These are phyloP conservation scores for Globisporangium polare DNA, from an alignment of 352 stramenopile species.

Conservation along the genomic window DNA sequence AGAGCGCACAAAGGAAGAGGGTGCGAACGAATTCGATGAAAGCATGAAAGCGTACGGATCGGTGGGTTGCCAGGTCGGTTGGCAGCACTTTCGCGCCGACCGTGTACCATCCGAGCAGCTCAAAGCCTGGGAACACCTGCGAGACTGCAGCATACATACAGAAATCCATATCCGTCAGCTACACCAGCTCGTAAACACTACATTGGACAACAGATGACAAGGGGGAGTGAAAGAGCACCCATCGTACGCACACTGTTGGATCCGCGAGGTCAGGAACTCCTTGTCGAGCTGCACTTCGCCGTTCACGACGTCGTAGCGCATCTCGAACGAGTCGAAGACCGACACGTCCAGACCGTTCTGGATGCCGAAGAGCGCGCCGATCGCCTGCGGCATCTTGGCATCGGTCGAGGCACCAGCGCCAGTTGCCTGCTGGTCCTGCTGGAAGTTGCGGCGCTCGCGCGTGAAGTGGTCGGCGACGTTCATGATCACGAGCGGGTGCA, in stretches of 20 bases:
- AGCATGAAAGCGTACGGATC: conserved; percentile 33
- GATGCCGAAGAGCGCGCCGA: conserved; percentile 91
- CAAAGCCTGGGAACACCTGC: conserved; percentile 84
- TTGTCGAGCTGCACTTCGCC: conserved; percentile 74
- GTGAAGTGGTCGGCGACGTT: conserved; percentile 96
- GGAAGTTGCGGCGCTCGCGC: conserved; percentile 65
- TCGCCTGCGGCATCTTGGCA: conserved; percentile 53
- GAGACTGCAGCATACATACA: conserved; percentile 35
- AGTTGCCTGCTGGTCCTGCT: conserved; percentile 18
- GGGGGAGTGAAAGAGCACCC: background rate
- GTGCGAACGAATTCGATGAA: background rate
- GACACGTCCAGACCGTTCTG: conserved; percentile 79
- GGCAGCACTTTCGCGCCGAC: conserved; percentile 63
- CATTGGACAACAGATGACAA: background rate
- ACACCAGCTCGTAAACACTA: background rate
- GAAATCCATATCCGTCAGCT: background rate
- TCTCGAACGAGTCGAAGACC: conserved; percentile 88
- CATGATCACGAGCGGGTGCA: conserved; percentile 91
- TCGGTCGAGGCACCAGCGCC: conserved; percentile 7
- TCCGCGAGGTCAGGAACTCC: conserved; percentile 74
- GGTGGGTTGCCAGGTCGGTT: conserved; percentile 74
- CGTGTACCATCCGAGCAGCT: conserved; percentile 88
- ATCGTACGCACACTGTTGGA: conserved; percentile 71
- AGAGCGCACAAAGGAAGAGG: background rate
- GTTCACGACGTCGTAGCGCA: conserved; percentile 62